phyloP scores from a whole-genome alignment of 1,284 basidiomycete genomes.

The Puccinia coronata region DNA sequence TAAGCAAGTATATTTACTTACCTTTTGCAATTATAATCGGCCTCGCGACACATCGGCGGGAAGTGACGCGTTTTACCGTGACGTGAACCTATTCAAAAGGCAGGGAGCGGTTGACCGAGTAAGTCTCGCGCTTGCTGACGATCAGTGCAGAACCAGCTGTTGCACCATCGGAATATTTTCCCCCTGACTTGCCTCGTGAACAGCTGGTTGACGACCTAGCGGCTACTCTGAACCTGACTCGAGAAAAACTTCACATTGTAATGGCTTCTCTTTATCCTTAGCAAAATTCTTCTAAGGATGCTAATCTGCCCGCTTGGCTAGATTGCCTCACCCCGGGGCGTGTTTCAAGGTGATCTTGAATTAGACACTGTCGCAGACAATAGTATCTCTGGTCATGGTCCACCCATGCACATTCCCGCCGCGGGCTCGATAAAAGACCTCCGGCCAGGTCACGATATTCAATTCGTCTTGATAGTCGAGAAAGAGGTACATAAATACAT shows the following conservation, averaged over 20 bases:
- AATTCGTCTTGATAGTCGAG: constrained; percentile 84
- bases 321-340: constrained; percentile 83
- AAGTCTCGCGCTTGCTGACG: background rate
- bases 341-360: constrained; percentile 70
- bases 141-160: too few relatives aligned
- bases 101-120: constrained; percentile 38
- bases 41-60: background rate
- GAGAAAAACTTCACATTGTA: constrained; percentile 78
- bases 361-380: constrained; percentile 68
- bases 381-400: constrained; percentile 58
- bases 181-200: constrained; percentile 60
- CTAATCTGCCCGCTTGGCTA: constrained; percentile 56
- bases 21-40: background rate
- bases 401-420: constrained; percentile 22
- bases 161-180: constrained; percentile 51
- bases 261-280: constrained; percentile 53
- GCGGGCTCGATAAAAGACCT: constrained; percentile 10
- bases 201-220: constrained; percentile 85
- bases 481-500: constrained; percentile 78
- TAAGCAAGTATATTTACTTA: background rate
- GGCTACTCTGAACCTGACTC: constrained; percentile 71
- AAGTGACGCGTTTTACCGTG: constrained; percentile 41
- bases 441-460: constrained; percentile 65
- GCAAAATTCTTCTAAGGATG: background rate
- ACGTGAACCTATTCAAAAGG: constrained; percentile 37